These are phyloP conservation scores for Davidsoniella virescens DNA, from an alignment of 2,329 filamentous ascomycete genomes.

Conservation along the genomic window DNA sequence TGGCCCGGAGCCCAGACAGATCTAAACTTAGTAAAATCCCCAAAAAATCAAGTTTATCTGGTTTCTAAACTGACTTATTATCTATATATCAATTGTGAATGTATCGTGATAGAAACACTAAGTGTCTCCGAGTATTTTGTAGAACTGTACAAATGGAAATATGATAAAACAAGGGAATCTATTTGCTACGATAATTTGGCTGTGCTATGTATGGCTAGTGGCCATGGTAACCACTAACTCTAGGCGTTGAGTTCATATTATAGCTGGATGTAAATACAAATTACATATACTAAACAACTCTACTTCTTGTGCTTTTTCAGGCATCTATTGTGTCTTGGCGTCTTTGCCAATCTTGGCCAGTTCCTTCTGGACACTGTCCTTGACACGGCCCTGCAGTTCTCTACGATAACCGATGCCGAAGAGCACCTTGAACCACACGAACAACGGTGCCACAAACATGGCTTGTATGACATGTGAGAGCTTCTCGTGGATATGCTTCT, in stretches of 20 bases:
- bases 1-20: no score
- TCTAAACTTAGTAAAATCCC: no score
- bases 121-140: not conserved
- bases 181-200: not conserved
- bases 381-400: constrained; percentile 67
- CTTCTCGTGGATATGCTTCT: constrained; percentile 38
- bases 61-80: no score
- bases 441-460: constrained; percentile 82
- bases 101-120: no score
- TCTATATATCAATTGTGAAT: no score
- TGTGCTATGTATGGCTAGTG: not conserved
- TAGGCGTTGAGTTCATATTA: no score
- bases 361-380: constrained; percentile 59
- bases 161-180: no score
- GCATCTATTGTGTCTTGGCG: constrained; percentile 29
- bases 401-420: constrained; percentile 83
- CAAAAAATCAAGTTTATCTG: no score
- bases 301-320: no score
- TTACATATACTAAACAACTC: not conserved
- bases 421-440: constrained; percentile 89
- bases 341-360: constrained; percentile 54
- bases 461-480: constrained; percentile 87
- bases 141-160: not conserved
- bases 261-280: not conserved
- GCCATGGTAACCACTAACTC: no score